phyloP scores from a whole-genome alignment of 2,329 filamentous ascomycete genomes.

The Exophiala xenobiotica region DNA sequence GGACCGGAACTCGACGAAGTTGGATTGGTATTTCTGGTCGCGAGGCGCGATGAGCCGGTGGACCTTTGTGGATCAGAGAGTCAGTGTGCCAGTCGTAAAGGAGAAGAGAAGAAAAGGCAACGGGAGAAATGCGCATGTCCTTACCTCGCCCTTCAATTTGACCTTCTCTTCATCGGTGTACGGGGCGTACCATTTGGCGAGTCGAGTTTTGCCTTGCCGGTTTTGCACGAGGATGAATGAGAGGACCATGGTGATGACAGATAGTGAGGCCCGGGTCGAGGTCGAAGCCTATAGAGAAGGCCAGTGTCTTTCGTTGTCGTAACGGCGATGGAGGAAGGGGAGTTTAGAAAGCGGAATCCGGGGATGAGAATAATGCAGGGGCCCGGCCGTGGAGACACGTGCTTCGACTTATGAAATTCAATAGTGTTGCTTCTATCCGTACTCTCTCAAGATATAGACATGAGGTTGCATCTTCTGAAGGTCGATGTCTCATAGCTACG shows the following conservation, averaged over 20 bases:
- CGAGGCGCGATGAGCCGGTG: constrained; percentile 96
- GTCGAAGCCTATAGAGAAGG: background rate
- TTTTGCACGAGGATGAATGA: constrained; percentile 91
- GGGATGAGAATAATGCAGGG: no score
- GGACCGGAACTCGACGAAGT: constrained; percentile 82
- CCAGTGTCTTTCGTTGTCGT: no score
- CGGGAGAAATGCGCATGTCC: constrained; percentile 29
- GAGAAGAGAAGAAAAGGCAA: background rate
- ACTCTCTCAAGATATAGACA: no score
- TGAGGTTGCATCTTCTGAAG: no score
- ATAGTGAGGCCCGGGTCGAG: constrained; percentile 32
- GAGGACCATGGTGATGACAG: constrained; percentile 54
- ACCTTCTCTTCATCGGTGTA: constrained; percentile 99
- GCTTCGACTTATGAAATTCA: no score
- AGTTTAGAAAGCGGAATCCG: no score
- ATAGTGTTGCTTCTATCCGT: no score
- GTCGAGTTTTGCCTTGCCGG: constrained; percentile 93
- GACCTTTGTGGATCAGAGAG: constrained; percentile 55
- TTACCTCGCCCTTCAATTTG: constrained; percentile 94
- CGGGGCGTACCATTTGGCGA: constrained; percentile 98
- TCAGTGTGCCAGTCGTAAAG: background rate
- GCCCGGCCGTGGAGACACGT: no score
- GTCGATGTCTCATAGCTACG: no score
- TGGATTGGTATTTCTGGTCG: constrained; percentile 99
- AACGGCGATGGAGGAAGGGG: no score